phyloP scores from a whole-genome alignment of 2,329 filamentous ascomycete species.

The Trichoderma sp. region DNA sequence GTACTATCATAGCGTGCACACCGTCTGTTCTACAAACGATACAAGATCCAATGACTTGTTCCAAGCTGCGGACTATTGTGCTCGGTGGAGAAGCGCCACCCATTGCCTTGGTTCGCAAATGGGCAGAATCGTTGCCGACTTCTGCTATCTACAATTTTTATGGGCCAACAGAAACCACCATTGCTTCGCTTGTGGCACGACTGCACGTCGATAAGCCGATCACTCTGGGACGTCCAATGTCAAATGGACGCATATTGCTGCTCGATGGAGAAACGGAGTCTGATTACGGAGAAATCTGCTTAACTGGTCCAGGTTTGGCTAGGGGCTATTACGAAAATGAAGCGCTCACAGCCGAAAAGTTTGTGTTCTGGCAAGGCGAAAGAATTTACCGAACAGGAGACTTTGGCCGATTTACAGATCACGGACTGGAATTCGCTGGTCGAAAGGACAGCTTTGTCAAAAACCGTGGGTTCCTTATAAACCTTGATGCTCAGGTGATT shows the following conservation, averaged over 20 bases:
- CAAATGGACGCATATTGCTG: background rate
- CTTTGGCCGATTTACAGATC: background rate
- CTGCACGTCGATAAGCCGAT: constrained; percentile 1
- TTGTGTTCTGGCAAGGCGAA: constrained; percentile 1
- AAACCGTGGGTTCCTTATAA: constrained; percentile 2
- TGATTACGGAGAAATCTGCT: background rate
- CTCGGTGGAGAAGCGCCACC: constrained; percentile 6
- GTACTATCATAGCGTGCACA: background rate
- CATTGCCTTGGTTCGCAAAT: background rate
- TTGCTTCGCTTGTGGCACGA: background rate
- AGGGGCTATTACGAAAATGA: constrained; percentile 1
- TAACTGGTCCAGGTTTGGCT: background rate
- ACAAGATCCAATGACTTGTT: background rate
- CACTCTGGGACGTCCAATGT: constrained; percentile 1
- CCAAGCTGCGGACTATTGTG: background rate
- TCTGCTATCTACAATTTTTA: constrained; percentile 7
- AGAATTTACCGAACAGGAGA: background rate
- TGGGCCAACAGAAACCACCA: background rate
- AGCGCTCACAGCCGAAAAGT: background rate
- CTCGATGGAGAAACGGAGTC: constrained; percentile 5
- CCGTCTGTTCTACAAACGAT: constrained; percentile 2
- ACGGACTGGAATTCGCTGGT: background rate
- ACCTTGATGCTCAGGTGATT: background rate
- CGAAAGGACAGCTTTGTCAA: constrained; percentile 7
- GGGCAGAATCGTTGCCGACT: background rate